phyloP scores from a whole-genome alignment of 805 yeast species.

The Phaffomyces thermotolerans region DNA sequence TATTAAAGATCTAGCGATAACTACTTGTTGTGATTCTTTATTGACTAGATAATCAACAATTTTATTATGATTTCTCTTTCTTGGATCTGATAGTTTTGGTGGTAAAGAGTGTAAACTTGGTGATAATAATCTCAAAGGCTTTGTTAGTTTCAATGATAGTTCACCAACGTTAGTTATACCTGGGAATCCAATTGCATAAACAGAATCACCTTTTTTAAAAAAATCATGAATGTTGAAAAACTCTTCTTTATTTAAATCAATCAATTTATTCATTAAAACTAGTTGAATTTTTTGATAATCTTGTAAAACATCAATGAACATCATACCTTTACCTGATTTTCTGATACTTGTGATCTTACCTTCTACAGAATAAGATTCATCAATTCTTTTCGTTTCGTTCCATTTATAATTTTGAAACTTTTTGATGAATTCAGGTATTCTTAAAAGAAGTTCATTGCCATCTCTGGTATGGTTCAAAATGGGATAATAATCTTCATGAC shows the following conservation, averaged over 20 bases:
- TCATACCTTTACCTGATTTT: slow-evolving; percentile 59
- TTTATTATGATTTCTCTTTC: slow-evolving; percentile 56
- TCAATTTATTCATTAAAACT: slow-evolving; percentile 46
- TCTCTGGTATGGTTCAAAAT: slow-evolving; percentile 13
- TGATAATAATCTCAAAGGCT: slow-evolving; percentile 46
- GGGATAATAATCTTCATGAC: slow-evolving; percentile 21
- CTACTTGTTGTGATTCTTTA: slow-evolving; percentile 37
- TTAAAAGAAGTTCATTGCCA: not conserved
- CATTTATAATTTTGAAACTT: slow-evolving; percentile 23
- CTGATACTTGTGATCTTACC: slow-evolving; percentile 59
- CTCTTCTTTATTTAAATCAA: slow-evolving; percentile 34
- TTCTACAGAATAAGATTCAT: slow-evolving; percentile 24
- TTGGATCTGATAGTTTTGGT: slow-evolving; percentile 46
- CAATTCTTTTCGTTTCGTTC: slow-evolving; percentile 18
- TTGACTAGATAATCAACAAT: slow-evolving; percentile 70
- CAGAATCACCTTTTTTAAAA: slow-evolving; percentile 65
- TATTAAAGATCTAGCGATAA: slow-evolving; percentile 47
- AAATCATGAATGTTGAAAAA: slow-evolving; percentile 31
- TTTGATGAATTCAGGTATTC: slow-evolving; percentile 35
- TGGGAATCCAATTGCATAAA: slow-evolving; percentile 62
- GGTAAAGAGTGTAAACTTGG: slow-evolving; percentile 73
- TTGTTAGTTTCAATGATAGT: slow-evolving; percentile 53
- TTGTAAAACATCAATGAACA: slow-evolving; percentile 62
- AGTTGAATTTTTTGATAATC: slow-evolving; percentile 55
- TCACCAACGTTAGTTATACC: slow-evolving; percentile 76